A percentile compares a stretch with the other conserved stretches of the same genome.
phyloP scores from a whole-genome alignment of 2,329 filamentous ascomycete genomes.

The Xylariales sp. region DNA sequence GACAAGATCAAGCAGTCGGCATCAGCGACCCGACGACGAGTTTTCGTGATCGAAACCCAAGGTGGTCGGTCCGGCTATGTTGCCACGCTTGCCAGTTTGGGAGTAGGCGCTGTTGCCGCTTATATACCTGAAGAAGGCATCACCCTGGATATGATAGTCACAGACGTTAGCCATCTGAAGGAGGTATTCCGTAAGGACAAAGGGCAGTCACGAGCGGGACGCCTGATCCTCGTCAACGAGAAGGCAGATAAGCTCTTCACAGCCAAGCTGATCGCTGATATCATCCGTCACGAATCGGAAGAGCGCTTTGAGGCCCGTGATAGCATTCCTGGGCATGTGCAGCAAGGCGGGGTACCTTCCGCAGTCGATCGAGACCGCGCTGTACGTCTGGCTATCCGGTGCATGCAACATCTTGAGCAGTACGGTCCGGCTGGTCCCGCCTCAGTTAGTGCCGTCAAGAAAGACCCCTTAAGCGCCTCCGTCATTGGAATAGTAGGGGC shows the following conservation, averaged over 20 bases:
- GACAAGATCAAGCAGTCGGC: constrained; percentile 98
- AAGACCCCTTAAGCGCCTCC: constrained; percentile 66
- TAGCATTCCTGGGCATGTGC: constrained; percentile 88
- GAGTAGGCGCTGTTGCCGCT: constrained; percentile 87
- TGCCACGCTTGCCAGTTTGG: constrained; percentile 82
- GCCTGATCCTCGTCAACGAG: constrained; percentile 95
- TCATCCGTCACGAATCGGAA: constrained; percentile 89
- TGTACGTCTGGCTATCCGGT: constrained; percentile 87
- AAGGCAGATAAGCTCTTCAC: constrained; percentile 86
- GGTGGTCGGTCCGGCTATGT: constrained; percentile 92
- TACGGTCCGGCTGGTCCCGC: constrained; percentile 63
- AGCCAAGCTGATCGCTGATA: constrained; percentile 89
- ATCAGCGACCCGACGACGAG: constrained; percentile 83
- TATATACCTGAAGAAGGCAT: constrained; percentile 98
- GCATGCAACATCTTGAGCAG: constrained; percentile 82
- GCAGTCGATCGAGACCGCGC: constrained; percentile 95
- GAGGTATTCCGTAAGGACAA: constrained; percentile 79
- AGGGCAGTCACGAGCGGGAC: constrained; percentile 84
- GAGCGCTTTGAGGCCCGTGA: constrained; percentile 90
- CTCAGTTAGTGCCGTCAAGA: constrained; percentile 56
- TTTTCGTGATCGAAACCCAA: constrained; percentile 98
- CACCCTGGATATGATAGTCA: constrained; percentile 84
- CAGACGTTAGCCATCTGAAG: constrained; percentile 85
- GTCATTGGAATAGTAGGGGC: constrained; percentile 94
- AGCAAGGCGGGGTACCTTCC: constrained; percentile 88